Conservation (phyloP, 192 early-diverging fungal species). For the Coemansia sp. region DNA sequence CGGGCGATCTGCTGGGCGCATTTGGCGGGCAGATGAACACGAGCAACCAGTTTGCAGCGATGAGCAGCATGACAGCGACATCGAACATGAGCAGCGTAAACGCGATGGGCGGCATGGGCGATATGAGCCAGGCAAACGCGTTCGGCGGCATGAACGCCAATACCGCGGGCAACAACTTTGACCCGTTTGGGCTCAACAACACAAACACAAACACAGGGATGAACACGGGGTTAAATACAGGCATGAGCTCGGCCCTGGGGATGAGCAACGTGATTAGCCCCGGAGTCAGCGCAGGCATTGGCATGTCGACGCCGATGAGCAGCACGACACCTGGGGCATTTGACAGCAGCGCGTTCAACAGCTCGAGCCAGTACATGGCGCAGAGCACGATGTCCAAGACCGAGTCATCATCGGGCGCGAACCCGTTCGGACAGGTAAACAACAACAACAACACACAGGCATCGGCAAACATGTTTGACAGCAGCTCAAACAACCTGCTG, state of each 20-base stretch:
- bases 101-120: background rate
- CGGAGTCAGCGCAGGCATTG: constrained; percentile 1
- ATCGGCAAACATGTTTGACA: constrained; percentile 18
- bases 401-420: constrained; percentile 9
- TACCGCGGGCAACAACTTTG: constrained; percentile 26
- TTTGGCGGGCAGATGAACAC: constrained; percentile 22
- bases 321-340: constrained; percentile 10
- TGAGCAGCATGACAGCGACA: constrained; percentile 11
- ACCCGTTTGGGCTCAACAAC: constrained; percentile 39
- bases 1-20: constrained; percentile 29
- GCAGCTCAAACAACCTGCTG: constrained; percentile 5
- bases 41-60: constrained; percentile 15
- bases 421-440: constrained; percentile 43
- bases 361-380: constrained; percentile 35
- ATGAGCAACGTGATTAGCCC: background rate
- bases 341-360: constrained; percentile 26
- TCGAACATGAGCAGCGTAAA: constrained; percentile 16
- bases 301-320: constrained; percentile 14
- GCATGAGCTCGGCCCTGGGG: constrained; percentile 1
- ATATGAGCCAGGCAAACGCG: background rate
- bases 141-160: constrained; percentile 10
- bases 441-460: constrained; percentile 12
- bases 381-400: constrained; percentile 23
- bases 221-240: too few relatives aligned
- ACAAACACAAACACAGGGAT: constrained; percentile 4